Evolutionary conservation across 176 grass and related monocot genomes (phyloP).

Genomic region (Alopecurus myosuroides): DNA sequence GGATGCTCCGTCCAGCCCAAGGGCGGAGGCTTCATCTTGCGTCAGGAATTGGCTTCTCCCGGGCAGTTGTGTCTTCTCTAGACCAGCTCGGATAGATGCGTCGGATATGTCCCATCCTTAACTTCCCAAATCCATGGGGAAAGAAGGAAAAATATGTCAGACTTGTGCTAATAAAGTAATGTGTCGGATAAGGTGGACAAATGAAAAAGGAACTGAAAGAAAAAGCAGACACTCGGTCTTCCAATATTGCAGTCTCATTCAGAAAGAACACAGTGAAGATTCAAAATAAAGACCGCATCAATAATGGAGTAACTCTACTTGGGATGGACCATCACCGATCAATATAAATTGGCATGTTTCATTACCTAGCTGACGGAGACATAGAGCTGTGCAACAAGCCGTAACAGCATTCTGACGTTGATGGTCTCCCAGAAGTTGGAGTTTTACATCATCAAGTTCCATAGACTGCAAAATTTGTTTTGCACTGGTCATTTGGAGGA

Average conservation of each 20-base stretch:
- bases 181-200: neutral
- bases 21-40: conserved; percentile 37
- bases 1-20: conserved; percentile 44
- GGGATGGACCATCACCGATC: neutral
- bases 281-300: neutral
- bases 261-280: neutral
- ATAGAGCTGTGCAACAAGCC: conserved; percentile 59
- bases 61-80: conserved; percentile 53
- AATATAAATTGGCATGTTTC: neutral
- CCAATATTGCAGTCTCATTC: neutral
- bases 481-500: neutral
- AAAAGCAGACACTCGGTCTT: neutral
- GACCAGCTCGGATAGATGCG: conserved; percentile 56
- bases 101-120: conserved; percentile 71
- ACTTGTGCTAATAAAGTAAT: neutral
- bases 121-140: conserved; percentile 16
- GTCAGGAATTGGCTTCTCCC: conserved; percentile 82
- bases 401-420: conserved; percentile 78
- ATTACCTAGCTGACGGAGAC: conserved; percentile 66
- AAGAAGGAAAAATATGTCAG: neutral
- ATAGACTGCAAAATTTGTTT: conserved; percentile 45
- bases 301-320: neutral
- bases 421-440: conserved; percentile 67
- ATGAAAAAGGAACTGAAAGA: neutral
- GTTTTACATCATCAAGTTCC: conserved; percentile 51